Conservation (phyloP, 75 land plant genomes). For the Pinus tabuliformis region DNA sequence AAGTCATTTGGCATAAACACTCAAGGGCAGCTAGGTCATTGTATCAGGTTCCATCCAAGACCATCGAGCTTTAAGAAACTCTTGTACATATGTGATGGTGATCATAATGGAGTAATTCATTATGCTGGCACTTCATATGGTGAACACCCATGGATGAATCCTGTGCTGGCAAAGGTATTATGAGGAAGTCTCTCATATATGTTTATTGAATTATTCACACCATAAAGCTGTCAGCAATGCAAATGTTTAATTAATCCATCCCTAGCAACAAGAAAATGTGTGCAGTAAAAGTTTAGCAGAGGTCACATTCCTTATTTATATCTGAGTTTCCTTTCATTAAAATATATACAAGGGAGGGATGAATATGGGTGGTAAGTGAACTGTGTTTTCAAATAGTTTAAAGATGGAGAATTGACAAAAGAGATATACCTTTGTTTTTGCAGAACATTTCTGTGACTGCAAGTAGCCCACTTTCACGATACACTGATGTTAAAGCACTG, state of each 20-base stretch:
- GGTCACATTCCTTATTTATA: too few relatives aligned
- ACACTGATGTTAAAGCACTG: slow-evolving; percentile 82
- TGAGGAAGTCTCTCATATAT: background rate
- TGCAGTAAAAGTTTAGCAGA: background rate
- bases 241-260: background rate
- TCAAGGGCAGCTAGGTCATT: slow-evolving; percentile 29
- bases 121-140: slow-evolving; percentile 95
- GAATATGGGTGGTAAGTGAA: background rate
- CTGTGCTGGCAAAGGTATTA: slow-evolving; percentile 77
- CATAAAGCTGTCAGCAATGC: background rate
- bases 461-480: slow-evolving; percentile 89
- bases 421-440: background rate
- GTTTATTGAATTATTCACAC: background rate
- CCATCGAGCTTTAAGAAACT: slow-evolving; percentile 83
- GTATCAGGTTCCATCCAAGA: slow-evolving; percentile 65
- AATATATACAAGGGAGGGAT: background rate
- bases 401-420: slow-evolving; percentile 1
- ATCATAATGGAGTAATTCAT: slow-evolving; percentile 87
- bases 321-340: too few relatives aligned
- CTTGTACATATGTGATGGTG: slow-evolving; percentile 91
- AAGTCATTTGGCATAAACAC: slow-evolving; percentile 14
- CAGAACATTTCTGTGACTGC: slow-evolving; percentile 78
- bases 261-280: background rate
- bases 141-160: slow-evolving; percentile 91
- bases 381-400: background rate